phyloP scores from a whole-genome alignment of 1,284 basidiomycete species.

The Irpex rosettiformis region DNA sequence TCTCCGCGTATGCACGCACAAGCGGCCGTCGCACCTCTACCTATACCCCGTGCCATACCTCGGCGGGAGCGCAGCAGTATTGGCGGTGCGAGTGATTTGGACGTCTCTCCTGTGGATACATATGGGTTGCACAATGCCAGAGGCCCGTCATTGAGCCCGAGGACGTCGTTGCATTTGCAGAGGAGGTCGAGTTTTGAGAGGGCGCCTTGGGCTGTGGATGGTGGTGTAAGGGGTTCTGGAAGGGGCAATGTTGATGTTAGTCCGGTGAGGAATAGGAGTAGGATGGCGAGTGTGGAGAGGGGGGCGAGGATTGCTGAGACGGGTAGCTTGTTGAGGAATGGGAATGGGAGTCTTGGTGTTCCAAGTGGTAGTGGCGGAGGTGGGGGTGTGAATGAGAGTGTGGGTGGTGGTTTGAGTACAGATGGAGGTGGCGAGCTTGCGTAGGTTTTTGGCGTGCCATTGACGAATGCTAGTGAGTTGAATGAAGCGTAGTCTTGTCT shows the following conservation, averaged over 20 bases:
- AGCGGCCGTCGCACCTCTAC: slow-evolving; percentile 11
- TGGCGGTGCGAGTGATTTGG: no score
- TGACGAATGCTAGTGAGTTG: not conserved
- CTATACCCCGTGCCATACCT: slow-evolving; percentile 13
- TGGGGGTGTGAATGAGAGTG: not conserved
- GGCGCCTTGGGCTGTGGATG: no score
- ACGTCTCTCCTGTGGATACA: slow-evolving; percentile 12
- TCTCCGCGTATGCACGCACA: slow-evolving; percentile 8
- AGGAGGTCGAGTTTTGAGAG: slow-evolving; percentile 9
- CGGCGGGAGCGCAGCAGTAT: slow-evolving; percentile 8
- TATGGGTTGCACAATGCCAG: slow-evolving; percentile 3
- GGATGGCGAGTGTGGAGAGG: slow-evolving; percentile 16
- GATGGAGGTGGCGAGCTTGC: not conserved
- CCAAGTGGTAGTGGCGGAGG: not conserved
- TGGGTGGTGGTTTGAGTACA: not conserved
- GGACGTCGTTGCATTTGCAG: slow-evolving; percentile 12
- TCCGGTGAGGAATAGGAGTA: slow-evolving; percentile 12
- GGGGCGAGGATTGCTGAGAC: slow-evolving; percentile 22
- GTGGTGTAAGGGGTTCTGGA: no score
- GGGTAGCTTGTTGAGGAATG: slow-evolving; percentile 13
- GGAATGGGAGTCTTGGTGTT: not conserved
- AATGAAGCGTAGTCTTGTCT: not conserved
- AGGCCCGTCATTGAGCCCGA: slow-evolving; percentile 13
- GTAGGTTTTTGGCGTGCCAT: not conserved
- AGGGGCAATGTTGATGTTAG: slow-evolving; percentile 6